A percentile compares a stretch with the other conserved stretches of the same genome.
phyloP scores from a whole-genome alignment of 345 rosid species.

The Hypericum perforatum region DNA sequence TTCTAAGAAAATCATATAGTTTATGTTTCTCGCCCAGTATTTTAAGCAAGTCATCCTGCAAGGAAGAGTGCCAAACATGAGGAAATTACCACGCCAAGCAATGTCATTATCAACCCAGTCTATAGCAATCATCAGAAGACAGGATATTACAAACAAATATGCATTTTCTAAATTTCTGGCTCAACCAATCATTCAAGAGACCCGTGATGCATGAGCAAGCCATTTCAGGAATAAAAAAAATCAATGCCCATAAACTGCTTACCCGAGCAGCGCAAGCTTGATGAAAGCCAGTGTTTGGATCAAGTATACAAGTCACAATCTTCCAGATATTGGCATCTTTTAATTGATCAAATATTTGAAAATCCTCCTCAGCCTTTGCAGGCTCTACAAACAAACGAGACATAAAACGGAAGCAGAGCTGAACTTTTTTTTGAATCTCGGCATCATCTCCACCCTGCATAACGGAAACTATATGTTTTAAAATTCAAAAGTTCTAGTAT shows the following conservation, averaged over 20 bases:
- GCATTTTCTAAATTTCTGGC: too few relatives aligned
- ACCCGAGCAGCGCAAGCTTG: conserved; percentile 62
- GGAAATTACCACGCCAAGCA: not conserved
- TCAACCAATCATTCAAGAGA: too few relatives aligned
- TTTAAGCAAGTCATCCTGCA: conserved; percentile 87
- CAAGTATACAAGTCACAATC: conserved; percentile 56
- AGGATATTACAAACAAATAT: too few relatives aligned
- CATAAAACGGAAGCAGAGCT: conserved; percentile 73
- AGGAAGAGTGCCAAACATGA: not conserved
- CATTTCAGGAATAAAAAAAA: too few relatives aligned
- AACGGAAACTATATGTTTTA: too few relatives aligned
- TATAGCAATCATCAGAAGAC: not conserved
- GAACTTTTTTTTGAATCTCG: conserved; percentile 71
- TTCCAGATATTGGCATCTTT: conserved; percentile 93
- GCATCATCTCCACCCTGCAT: conserved; percentile 71
- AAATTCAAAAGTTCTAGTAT: too few relatives aligned
- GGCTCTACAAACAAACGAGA: conserved; percentile 89
- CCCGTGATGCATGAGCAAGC: too few relatives aligned
- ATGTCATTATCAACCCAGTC: not conserved
- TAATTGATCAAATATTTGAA: conserved; percentile 83
- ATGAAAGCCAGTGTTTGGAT: conserved; percentile 55
- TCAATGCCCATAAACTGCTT: conserved; percentile 15
- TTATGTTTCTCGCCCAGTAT: conserved; percentile 81
- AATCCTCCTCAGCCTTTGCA: conserved; percentile 72
- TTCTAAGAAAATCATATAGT: conserved; percentile 77